Base-by-base conservation (phyloP, 495 filamentous ascomycete genomes). In the Oidiodendron maius region DNA sequence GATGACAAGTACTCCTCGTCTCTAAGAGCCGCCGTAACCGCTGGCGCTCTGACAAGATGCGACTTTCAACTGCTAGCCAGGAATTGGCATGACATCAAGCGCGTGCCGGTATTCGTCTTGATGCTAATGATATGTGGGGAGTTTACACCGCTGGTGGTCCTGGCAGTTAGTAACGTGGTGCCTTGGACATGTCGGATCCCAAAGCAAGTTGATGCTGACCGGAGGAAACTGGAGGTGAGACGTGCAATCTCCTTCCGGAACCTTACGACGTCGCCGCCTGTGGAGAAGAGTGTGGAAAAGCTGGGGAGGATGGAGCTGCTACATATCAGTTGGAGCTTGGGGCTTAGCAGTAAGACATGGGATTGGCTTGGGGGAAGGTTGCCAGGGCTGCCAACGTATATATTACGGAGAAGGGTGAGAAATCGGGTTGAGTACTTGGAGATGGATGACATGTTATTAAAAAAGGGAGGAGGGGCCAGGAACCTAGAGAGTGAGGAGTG, bases 121-220 rank as follows among this genome's bases (percentile, higher is more conserved):
- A 60, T 95, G 2, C 71, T 95, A 1, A 45, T 90, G 1, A 37
- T 94, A 30, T 88, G 82, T 60, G 93, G 88, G 2, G 91, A 96
- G 60, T 81, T 93, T 61, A 87, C 89, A 5, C 89, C 91, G 0
- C 52, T 96, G 1, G 61, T 93, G 5, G 74, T 84, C 0, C 63
- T 84, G 4, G 68, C 86, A n/a, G 64, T 91, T 15, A 78, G 78
- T 4, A 67, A 70, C 6, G 63, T 88, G 26, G 84, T 93, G 12
- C 91, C 91, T 0, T 76, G 71, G 46, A 85, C 87, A 0, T 95
- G 91, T 60, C 77, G 89, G 2, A 81, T 96, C 9, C 93, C 93
- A 0, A 61, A 58, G 32, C 91, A 96, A 64, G 58, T 85, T 0
- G 66, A 69, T 12, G 71, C 72, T n/a, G 72, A 86, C 30, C 65